Evolutionary conservation across 441 rosid genomes (phyloP), one percentile per base, ranked within the genome.

Genomic region (Hura crepitans): DNA sequence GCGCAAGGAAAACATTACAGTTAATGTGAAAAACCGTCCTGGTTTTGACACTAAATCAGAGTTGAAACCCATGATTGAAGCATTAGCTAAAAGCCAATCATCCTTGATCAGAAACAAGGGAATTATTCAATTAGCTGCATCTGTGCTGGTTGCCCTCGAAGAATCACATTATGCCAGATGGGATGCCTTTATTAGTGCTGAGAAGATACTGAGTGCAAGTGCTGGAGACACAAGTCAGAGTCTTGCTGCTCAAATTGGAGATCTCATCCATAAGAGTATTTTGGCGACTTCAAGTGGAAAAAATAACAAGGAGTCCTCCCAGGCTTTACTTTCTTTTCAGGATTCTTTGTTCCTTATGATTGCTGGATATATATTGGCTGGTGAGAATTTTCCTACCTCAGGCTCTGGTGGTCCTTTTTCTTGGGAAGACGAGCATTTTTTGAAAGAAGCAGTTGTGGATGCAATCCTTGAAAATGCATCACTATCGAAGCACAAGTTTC

Each of bases 351-450:
- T 94, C 62, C 96, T 94, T 58, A 83, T 84, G 10, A 42, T 81
- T 22, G 84, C 80, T 43, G 98, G 98, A 63, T 94, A 91, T 81
- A 84, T 94, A 65, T 81, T 94, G 72, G 98, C 96, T 51, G 97
- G 98, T 42, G 96, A 91, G 81, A 87, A 88, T 81, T 94, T 94
- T 76, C 98, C 98, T 13, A 89, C 96, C 55, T 84, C 98, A 50
- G 98, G 96, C 14, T 85, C 86, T 25, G 82, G 83, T 28, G 89
- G 97, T 58, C 98, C 98, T 63, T 94, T 94, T 77, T 88, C 98
- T 74, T 94, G 97, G 98, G 96, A 94, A 81, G 98, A 94, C 77
- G 98, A 94, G 80, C 98, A 83, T 79, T 83, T 89, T 74, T 81
- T 94, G 23, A 94, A 90, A 78, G 98, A 91, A 78, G 90, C 97